Conservation (phyloP, 805 yeast species). For the Isabelozyma heimii region DNA sequence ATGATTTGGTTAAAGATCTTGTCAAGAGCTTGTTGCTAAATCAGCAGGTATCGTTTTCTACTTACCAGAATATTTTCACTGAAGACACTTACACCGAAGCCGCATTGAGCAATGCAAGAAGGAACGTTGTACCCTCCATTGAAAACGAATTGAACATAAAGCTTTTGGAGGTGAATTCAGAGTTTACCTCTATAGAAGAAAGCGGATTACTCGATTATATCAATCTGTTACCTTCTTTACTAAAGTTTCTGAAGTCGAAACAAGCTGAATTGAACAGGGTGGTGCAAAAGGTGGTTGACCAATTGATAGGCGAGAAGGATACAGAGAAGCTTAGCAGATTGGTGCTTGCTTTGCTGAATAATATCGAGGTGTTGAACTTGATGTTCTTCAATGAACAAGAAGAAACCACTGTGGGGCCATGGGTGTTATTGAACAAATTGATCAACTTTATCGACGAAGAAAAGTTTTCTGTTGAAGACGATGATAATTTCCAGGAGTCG, state of each 20-base stretch:
- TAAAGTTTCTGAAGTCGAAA: conserved; percentile 19
- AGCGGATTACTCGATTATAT: conserved; percentile 31
- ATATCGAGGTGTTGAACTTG: conserved; percentile 35
- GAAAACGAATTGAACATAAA: conserved; percentile 26
- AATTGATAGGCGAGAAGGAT: conserved; percentile 22
- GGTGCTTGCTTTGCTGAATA: conserved; percentile 48
- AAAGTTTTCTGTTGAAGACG: conserved; percentile 44
- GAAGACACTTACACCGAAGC: conserved; percentile 24
- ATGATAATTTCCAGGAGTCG: conserved; percentile 59
- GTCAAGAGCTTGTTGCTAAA: conserved; percentile 29
- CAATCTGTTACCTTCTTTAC: conserved; percentile 13
- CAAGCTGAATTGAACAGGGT: conserved; percentile 23
- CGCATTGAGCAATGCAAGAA: conserved; percentile 22
- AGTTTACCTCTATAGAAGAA: conserved; percentile 40
- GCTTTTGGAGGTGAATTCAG: conserved; percentile 30
- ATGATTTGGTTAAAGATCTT: conserved; percentile 25
- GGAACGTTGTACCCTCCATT: conserved; percentile 8
- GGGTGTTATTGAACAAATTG: conserved; percentile 39
- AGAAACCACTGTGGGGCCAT: conserved; percentile 31
- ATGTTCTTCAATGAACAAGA: conserved; percentile 41
- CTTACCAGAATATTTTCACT: conserved; percentile 25
- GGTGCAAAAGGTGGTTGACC: conserved; percentile 17
- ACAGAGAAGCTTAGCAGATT: conserved; percentile 42
- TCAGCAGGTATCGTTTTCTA: conserved; percentile 20
- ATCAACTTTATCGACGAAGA: conserved; percentile 50